Base-by-base conservation (phyloP, 2,329 filamentous ascomycete genomes). In the Ophiocordyceps australis region DNA sequence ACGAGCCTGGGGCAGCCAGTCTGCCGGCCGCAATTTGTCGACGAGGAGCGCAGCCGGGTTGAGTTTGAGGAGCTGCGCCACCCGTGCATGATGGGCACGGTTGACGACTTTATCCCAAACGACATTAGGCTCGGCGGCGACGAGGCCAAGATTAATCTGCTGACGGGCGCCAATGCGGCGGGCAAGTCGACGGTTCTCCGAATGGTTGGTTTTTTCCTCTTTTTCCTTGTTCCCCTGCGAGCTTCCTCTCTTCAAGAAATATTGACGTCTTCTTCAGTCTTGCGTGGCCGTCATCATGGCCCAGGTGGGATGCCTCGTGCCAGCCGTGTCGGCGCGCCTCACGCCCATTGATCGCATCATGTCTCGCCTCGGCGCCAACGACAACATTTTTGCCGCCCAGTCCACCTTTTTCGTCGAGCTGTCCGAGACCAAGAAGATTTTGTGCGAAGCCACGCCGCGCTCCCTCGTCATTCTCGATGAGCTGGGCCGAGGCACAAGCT, bases 341-440 rank as follows among this genome's bases (percentile, higher is more conserved):
- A 95, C 86, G 0, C 86, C 89, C 0, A 73, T 92, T 4, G 89
- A 98, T 46, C 80, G 89, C 28, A 95, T 98, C 58, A 98, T 98
- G 89, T 95, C 86, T 8, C 81, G 89, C 23, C 70, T 98, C 0
- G 89, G 89, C 8, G 89, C 89, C 24, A 93, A 95, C 42, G 89
- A 98, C 67, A 95, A 95, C 50, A 98, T 98, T 40, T 95, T 98
- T 45, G 89, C 86, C 2, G 81, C 86, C 1, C 89, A 98, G 49
- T 92, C 81, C 10, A 98, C 89, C 3, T 98, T 98, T 60, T 95
- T 98, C 43, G 86, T 98, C 16, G 89, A 98, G 51, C 59, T 98
- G 3, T 85, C 83, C 0, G 89, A 98, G 49, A 98, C 89, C 0
- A 93, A 95, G 58, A 95, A 95, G 61, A 98, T 98, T 26, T 63